phyloP scores from a whole-genome alignment of 139 green algal species.

The Chlorella sorokiniana region DNA sequence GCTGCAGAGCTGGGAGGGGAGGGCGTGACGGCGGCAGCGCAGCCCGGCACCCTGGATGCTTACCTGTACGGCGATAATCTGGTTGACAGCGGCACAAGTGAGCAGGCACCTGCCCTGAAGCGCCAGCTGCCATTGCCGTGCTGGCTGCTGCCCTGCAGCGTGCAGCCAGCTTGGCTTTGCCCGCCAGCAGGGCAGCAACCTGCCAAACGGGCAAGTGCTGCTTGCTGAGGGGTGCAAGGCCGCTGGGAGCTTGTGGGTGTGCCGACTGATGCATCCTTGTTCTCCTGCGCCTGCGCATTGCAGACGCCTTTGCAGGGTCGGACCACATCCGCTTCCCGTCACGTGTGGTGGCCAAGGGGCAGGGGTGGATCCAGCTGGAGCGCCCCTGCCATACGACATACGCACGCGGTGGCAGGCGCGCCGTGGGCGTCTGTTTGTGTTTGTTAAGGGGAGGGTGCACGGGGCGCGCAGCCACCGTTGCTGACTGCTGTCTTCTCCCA shows the following conservation, averaged over 20 bases:
- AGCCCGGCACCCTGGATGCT: neutral
- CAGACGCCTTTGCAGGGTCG: neutral
- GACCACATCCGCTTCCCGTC: conserved; percentile 19
- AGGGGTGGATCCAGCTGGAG: conserved; percentile 4
- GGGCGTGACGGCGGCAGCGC: conserved; percentile 2
- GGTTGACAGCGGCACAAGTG: conserved; percentile 15
- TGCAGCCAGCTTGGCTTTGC: too few relatives aligned
- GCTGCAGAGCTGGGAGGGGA: neutral
- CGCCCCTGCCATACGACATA: conserved; percentile 1
- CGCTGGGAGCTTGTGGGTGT: too few relatives aligned
- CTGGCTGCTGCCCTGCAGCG: neutral
- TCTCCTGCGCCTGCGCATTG: neutral
- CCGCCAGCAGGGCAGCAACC: too few relatives aligned
- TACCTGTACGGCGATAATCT: conserved; percentile 21
- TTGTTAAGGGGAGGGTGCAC: too few relatives aligned
- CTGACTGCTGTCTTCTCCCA: too few relatives aligned
- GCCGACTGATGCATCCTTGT: neutral
- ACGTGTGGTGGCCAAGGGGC: neutral
- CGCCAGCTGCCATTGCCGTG: too few relatives aligned
- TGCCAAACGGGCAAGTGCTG: too few relatives aligned
- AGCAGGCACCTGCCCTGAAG: too few relatives aligned
- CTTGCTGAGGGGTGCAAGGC: too few relatives aligned
- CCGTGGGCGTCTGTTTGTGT: neutral
- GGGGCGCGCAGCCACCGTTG: too few relatives aligned
- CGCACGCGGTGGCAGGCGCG: conserved; percentile 2